A percentile compares a stretch with the other conserved stretches of the same genome.
phyloP scores from a whole-genome alignment of 805 yeast genomes.

The Blastobotrys mokoenaii region DNA sequence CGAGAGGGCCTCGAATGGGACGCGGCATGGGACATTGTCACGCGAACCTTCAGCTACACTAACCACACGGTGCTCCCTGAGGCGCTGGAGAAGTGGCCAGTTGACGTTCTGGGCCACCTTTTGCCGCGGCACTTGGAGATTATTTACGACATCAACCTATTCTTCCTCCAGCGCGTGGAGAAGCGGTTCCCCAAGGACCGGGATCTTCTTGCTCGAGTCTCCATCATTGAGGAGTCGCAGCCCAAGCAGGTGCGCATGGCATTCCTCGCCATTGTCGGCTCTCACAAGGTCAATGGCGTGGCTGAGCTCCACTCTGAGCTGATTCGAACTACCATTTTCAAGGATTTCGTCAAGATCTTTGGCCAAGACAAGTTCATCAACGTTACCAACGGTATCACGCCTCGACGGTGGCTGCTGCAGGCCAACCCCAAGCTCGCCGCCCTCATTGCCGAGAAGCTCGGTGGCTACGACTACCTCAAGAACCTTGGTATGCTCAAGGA shows the following conservation, averaged over 20 bases:
- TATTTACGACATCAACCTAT: slow-evolving; percentile 75
- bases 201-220: slow-evolving; percentile 60
- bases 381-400: slow-evolving; percentile 92
- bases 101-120: slow-evolving; percentile 64
- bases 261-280: slow-evolving; percentile 78
- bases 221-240: slow-evolving; percentile 73
- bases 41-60: slow-evolving; percentile 78
- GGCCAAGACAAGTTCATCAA: slow-evolving; percentile 81
- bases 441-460: slow-evolving; percentile 64
- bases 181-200: slow-evolving; percentile 64
- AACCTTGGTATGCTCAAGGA: slow-evolving; percentile 59
- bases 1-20: slow-evolving; percentile 75
- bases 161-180: slow-evolving; percentile 70
- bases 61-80: slow-evolving; percentile 93
- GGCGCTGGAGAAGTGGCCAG: slow-evolving; percentile 95
- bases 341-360: slow-evolving; percentile 76
- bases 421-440: slow-evolving; percentile 76
- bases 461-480: slow-evolving; percentile 59
- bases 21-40: slow-evolving; percentile 78
- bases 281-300: slow-evolving; percentile 91
- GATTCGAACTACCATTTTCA: slow-evolving; percentile 80
- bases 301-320: slow-evolving; percentile 92
- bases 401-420: slow-evolving; percentile 92
- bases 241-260: slow-evolving; percentile 92
- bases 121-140: slow-evolving; percentile 89